Conservation (phyloP, 257 asterid genomes). For the Solanum etuberosum region DNA sequence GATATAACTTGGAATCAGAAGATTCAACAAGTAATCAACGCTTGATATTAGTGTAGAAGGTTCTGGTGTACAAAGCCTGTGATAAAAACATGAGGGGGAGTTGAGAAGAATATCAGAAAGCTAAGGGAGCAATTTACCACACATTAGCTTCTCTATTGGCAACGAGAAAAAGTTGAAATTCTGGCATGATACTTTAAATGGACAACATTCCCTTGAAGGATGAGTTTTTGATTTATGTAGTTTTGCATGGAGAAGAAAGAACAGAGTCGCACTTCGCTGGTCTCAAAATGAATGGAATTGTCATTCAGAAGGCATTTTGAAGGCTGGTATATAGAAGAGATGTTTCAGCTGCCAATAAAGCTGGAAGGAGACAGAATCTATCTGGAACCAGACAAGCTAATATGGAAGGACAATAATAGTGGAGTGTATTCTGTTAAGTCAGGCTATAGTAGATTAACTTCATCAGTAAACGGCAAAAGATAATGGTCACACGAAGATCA, state of each 20-base stretch:
- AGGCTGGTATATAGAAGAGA: not conserved
- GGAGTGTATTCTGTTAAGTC: not conserved
- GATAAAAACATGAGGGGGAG: not conserved
- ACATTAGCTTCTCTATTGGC: not conserved
- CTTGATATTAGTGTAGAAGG: not conserved
- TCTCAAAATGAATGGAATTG: not conserved
- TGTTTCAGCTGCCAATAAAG: not conserved
- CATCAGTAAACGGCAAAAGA: not conserved
- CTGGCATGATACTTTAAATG: not conserved
- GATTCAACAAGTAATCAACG: not conserved
- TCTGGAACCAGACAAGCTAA: not conserved
- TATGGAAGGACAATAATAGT: not conserved
- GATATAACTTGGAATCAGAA: not conserved
- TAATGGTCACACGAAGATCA: not conserved
- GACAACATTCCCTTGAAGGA: not conserved
- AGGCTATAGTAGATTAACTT: not conserved
- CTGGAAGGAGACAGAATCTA: not conserved
- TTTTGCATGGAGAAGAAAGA: not conserved
- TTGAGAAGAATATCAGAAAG: not conserved
- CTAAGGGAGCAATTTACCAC: not conserved
- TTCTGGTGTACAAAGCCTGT: not conserved
- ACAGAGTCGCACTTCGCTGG: not conserved
- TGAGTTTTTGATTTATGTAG: not conserved
- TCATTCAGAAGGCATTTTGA: not conserved
- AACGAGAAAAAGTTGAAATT: not conserved